Conservation (phyloP, 1,284 basidiomycete genomes). For the Trametes sp. region DNA sequence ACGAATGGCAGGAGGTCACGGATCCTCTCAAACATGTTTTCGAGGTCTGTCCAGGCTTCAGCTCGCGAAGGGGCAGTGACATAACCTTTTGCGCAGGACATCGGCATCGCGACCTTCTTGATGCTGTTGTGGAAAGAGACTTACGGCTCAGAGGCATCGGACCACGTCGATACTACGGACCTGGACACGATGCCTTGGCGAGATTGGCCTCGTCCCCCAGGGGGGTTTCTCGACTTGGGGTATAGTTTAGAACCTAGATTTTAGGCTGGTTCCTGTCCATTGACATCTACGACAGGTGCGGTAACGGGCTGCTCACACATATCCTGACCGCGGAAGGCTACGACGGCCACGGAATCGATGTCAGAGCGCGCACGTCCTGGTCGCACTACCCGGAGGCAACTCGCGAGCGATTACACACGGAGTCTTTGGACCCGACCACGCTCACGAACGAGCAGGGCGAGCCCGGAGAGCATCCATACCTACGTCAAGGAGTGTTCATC, state of each 20-base stretch:
- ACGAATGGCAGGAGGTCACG: conserved; percentile 81
- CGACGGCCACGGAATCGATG: conserved; percentile 82
- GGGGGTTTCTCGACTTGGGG: conserved; percentile 92
- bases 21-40: conserved; percentile 90
- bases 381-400: conserved; percentile 70
- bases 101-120: conserved; percentile 91
- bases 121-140: conserved; percentile 90
- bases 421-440: conserved; percentile 69
- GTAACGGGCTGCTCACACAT: conserved; percentile 89
- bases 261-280: not conserved
- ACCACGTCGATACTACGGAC: conserved; percentile 19
- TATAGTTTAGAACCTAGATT: conserved; percentile 42
- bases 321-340: conserved; percentile 89
- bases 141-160: conserved; percentile 46
- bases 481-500: conserved; percentile 68
- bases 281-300: conserved; percentile 60
- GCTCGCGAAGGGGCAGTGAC: not conserved
- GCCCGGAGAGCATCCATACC: conserved; percentile 30
- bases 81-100: conserved; percentile 60
- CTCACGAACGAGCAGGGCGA: conserved; percentile 7
- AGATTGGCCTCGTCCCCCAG: conserved; percentile 77
- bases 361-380: conserved; percentile 80
- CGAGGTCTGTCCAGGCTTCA: conserved; percentile 57
- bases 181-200: conserved; percentile 59
- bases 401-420: conserved; percentile 63